phyloP scores from a whole-genome alignment of 1,139 yeast species.

The Tardiomyces digboiensis region DNA sequence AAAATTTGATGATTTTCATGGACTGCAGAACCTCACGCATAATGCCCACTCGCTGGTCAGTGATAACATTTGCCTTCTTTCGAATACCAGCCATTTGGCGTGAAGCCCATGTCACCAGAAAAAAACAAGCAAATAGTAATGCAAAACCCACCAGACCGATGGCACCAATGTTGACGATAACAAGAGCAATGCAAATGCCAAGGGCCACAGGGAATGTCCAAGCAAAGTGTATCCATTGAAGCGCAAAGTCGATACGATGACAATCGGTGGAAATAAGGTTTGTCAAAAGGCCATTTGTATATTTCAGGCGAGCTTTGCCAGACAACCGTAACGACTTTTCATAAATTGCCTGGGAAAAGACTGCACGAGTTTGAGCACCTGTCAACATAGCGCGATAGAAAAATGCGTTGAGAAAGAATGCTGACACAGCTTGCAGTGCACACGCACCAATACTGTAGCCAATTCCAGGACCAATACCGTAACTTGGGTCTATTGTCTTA shows the following conservation, averaged over 20 bases:
- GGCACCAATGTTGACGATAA: slow-evolving; percentile 61
- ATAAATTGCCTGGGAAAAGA: slow-evolving; percentile 53
- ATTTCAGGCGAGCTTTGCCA: slow-evolving; percentile 44
- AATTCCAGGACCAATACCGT: slow-evolving; percentile 38
- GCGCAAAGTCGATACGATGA: slow-evolving; percentile 64
- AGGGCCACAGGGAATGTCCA: slow-evolving; percentile 57
- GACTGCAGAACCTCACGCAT: slow-evolving; percentile 58
- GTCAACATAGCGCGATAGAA: slow-evolving; percentile 51
- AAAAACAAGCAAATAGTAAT: slow-evolving; percentile 26
- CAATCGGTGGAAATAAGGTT: slow-evolving; percentile 68
- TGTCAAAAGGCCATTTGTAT: slow-evolving; percentile 57
- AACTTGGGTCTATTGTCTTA: slow-evolving; percentile 13
- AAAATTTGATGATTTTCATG: slow-evolving; percentile 59
- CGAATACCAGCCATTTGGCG: slow-evolving; percentile 36
- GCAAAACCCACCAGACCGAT: slow-evolving; percentile 56
- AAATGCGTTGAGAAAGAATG: slow-evolving; percentile 51
- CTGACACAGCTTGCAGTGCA: slow-evolving; percentile 35
- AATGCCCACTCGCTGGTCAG: slow-evolving; percentile 50
- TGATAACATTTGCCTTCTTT: slow-evolving; percentile 34
- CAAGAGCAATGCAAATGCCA: slow-evolving; percentile 48
- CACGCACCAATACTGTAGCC: slow-evolving; percentile 54
- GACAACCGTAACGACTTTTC: slow-evolving; percentile 53
- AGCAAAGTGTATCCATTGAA: slow-evolving; percentile 58
- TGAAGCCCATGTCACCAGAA: slow-evolving; percentile 24
- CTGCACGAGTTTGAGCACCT: slow-evolving; percentile 62